Evolutionary conservation across 148 eudicot species (phyloP).

Genomic region (Polygonum aviculare): DNA sequence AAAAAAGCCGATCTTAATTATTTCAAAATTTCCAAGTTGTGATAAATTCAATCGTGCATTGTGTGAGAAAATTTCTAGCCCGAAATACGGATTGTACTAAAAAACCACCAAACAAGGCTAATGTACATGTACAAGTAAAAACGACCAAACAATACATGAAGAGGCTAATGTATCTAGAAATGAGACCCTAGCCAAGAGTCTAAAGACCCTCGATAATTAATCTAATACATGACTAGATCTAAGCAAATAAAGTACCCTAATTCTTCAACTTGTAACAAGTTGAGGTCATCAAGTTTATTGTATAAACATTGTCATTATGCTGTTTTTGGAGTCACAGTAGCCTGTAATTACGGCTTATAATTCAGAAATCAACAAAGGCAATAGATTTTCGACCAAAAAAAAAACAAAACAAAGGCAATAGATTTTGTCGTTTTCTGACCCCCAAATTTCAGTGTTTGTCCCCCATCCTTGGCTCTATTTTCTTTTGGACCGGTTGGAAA

Average conservation of each 20-base stretch:
- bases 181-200: background rate
- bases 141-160: too few species aligned
- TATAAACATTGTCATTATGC: background rate
- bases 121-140: too few species aligned
- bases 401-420: background rate
- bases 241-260: background rate
- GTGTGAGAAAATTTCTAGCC: too few species aligned
- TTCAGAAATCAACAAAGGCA: background rate
- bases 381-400: too few species aligned
- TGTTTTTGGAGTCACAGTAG: conserved; percentile 2
- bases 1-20: background rate
- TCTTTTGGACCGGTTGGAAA: background rate
- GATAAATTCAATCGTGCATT: too few species aligned
- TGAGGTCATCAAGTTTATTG: background rate
- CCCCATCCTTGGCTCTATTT: background rate
- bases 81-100: too few species aligned
- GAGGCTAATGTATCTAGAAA: background rate
- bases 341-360: background rate
- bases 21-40: too few species aligned
- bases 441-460: conserved; percentile 1
- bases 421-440: conserved; percentile 2
- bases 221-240: background rate
- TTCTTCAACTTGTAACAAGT: background rate
- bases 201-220: background rate
- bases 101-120: too few species aligned